A percentile compares a stretch with the other conserved stretches of the same genome.
These are phyloP conservation scores for Vitis vinifera DNA, from an alignment of 164 flowering plant species.

Conservation along the genomic window ASM3070453v1 NC_081816.1:5451501-5452000, in stretches of 20 bases:
- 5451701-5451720: background rate
- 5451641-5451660: conserved; percentile 15
- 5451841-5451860: background rate
- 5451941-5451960: background rate
- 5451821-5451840: background rate
- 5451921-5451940: background rate
- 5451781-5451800: background rate
- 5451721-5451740: background rate
- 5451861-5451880: background rate
- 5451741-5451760: background rate
- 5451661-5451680: background rate
- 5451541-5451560: conserved; percentile 94
- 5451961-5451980: no score
- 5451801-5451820: background rate
- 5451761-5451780: background rate
- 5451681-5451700: background rate
- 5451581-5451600: conserved; percentile 92
- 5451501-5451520: conserved; percentile 90
- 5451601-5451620: conserved; percentile 78
- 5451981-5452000: no score
- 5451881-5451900: background rate
- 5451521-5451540: conserved; percentile 99
- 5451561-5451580: conserved; percentile 93
- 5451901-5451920: background rate
- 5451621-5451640: conserved; percentile 36